Base-by-base conservation (phyloP, 306 rosid species). In the Rosa rugosa region DNA sequence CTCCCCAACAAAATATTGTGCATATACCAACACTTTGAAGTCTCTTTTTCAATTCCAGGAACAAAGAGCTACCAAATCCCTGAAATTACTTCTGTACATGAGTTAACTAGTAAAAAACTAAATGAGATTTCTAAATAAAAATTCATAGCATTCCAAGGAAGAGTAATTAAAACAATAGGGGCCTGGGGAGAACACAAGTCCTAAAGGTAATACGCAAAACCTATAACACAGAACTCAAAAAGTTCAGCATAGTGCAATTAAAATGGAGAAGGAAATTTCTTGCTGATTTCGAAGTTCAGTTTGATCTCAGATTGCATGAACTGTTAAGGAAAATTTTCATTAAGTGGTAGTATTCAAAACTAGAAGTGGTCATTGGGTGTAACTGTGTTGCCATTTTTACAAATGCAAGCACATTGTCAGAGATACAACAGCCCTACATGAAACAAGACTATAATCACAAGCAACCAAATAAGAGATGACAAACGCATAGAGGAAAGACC, bases 1-100 rank as follows among this genome's bases (percentile, higher is more conserved):
- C 98, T 60, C 97, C 98, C 97, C 98, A 94, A 63, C 97, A 94
- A 79, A 92, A 85, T 82, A 94, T 87, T 71, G 97, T 82, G 78
- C 88, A 84, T 54, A 92, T 64, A 17, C 98, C 98, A 84, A 94
- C 94, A 88, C 80, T 81, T 64, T 86, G 87, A 83, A 94, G 93
- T 82, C 98, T 90, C 81, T 78, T 88, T 72, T 69, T 74, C 74
- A 94, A 80, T 85, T 94, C 97, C 84, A 76, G 46, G 68, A 85
- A 92, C 90, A 94, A 74, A 51, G 77, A 25, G 74, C 72, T 86
- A 65, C 98, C 94, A 82, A 89, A 84, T 82, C 98, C 97, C 97
- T 94, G 89, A 80, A 77, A 66, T 75, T 69, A 83, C 47, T 71
- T 46, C 51, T 31, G 17, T 13, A 20, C 12, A 14, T 78, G 60